Conservation (phyloP, 441 rosid species). For the Populus hybrid region DNA sequence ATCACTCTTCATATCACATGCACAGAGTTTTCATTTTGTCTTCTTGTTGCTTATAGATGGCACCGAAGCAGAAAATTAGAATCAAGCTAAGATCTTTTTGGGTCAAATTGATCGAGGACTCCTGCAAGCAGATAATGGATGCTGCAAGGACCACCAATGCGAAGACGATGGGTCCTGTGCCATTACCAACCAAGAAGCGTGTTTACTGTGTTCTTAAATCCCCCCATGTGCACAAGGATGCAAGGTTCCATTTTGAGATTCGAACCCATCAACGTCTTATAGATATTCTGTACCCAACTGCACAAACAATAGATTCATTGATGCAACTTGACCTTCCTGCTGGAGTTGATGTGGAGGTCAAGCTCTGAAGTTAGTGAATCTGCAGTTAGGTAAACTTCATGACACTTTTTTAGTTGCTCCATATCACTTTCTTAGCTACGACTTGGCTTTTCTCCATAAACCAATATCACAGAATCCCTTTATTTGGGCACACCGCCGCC, state of each 20-base stretch:
- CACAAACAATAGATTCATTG: constrained; percentile 86
- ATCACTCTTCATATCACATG: background rate
- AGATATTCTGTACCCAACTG: constrained; percentile 92
- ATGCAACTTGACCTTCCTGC: constrained; percentile 98
- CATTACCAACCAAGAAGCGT: constrained; percentile 89
- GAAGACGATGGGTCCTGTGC: constrained; percentile 95
- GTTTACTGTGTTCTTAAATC: constrained; percentile 94
- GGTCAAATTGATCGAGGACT: constrained; percentile 89
- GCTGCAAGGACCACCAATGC: constrained; percentile 87
- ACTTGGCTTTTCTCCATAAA: constrained; percentile 3
- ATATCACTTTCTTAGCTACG: background rate
- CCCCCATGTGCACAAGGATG: constrained; percentile 97
- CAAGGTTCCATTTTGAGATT: constrained; percentile 94
- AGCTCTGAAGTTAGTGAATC: constrained; percentile 53
- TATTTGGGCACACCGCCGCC: too few relatives aligned
- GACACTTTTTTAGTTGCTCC: background rate
- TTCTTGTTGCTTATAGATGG: constrained; percentile 44
- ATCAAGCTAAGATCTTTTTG: constrained; percentile 92
- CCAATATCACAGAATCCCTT: background rate
- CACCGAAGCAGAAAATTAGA: constrained; percentile 97
- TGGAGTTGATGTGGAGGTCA: constrained; percentile 96
- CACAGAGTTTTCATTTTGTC: constrained; percentile 4
- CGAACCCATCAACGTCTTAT: constrained; percentile 94
- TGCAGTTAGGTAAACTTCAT: constrained; percentile 10
- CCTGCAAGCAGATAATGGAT: constrained; percentile 94